Evolutionary conservation across 495 filamentous ascomycete species (phyloP).

Genomic region (Tuber calosporum): DNA sequence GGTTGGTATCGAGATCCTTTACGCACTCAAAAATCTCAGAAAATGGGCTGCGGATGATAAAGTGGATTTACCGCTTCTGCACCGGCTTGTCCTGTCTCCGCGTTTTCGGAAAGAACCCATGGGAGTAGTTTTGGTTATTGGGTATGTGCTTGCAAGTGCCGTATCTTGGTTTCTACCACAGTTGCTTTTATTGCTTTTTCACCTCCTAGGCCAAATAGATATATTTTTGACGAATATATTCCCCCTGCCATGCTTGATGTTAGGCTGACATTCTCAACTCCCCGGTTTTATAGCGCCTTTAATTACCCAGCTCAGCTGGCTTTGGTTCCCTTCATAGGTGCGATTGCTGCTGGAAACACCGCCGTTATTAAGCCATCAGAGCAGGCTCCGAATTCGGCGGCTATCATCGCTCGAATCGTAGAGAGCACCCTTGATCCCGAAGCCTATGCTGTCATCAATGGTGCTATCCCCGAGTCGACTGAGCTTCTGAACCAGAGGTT

Average conservation of each 20-base stretch:
- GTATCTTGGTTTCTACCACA: constrained; percentile 5
- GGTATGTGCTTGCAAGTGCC: constrained; percentile 46
- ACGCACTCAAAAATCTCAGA: constrained; percentile 64
- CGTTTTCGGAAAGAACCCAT: constrained; percentile 84
- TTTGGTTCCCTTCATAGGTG: constrained; percentile 72
- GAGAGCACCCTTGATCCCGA: constrained; percentile 66
- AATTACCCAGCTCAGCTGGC: constrained; percentile 87
- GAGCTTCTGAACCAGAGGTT: constrained; percentile 78
- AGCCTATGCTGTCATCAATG: constrained; percentile 72
- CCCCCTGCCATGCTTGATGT: background rate
- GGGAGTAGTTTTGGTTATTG: constrained; percentile 77
- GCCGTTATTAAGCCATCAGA: constrained; percentile 86
- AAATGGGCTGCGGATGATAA: constrained; percentile 77
- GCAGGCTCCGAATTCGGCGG: constrained; percentile 63
- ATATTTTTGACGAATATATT: background rate
- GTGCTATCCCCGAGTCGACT: constrained; percentile 70
- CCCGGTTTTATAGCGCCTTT: constrained; percentile 53
- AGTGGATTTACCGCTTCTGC: constrained; percentile 53
- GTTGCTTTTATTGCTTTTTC: constrained; percentile 4
- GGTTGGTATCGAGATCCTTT: constrained; percentile 54
- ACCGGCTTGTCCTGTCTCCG: constrained; percentile 51
- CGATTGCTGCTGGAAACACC: constrained; percentile 85
- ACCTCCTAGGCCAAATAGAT: background rate
- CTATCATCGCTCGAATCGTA: constrained; percentile 59
- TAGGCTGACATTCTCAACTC: background rate